Evolutionary conservation across 2,329 filamentous ascomycete species (phyloP), one percentile per base, ranked within the genome.

Genomic region (Cordyceps tenuipes): DNA sequence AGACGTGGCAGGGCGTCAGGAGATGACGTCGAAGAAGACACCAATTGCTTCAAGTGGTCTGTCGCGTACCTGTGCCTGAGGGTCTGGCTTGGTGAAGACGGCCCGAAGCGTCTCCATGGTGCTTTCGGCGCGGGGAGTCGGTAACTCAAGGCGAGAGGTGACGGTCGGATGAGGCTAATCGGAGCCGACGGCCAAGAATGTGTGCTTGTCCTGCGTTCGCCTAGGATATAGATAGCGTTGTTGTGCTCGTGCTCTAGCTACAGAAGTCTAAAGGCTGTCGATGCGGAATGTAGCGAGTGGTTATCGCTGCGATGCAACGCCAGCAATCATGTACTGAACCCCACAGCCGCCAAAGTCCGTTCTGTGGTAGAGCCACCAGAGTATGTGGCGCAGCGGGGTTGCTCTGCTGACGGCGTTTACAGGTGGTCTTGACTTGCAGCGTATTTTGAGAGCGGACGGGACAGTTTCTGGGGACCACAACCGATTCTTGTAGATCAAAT

Each of bases 11-110:
- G 54, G 21, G 12, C 39, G n/a, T 31, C 3, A 41, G 29, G 10
- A n/a, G 15, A n/a, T 1, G 26, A 43, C 6, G 39, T 15, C 8
- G 39, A n/a, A n/a, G 15, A 43, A 8, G 17, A 43, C 5, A 43
- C 12, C 9, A 9, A 36, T 6, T 2, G 34, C 34, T 13, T 36
- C 13, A 15, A n/a, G 15, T 15, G 13, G 39, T n/a, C 2, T 43
- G 13, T 15, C 13, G 66, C 79, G 66, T 79, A 96, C 93, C 82
- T 99, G 93, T 64, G 88, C 89, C 74, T 95, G 89, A 49, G 94
- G 94, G 71, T 96, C 92, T 43, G 94, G 93, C 75, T 91, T 93
- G 74, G 86, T 91, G 76, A 97, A 93, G 69, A 97, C 85, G 62
- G 87, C 81, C 73, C 86, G 90, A 71, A 97, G 80, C 48, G 89